Conservation (phyloP, 1,139 yeast species). For the Geotrichum klebahnii region DNA sequence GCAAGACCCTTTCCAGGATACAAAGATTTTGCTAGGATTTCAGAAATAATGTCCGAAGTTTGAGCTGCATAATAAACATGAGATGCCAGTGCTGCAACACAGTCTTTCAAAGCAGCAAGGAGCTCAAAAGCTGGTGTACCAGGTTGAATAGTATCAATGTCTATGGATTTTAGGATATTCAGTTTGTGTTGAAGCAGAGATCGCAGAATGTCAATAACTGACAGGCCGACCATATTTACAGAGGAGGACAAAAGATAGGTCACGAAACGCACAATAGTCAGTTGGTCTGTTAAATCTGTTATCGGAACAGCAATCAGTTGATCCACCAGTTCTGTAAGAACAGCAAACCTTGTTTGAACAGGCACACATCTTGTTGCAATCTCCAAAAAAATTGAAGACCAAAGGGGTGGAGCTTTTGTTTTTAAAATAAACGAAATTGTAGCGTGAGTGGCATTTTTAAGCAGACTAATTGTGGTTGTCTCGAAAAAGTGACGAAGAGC, state of each 20-base stretch:
- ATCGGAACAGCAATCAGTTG: slow-evolving; percentile 33
- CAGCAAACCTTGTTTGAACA: slow-evolving; percentile 76
- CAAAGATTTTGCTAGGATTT: slow-evolving; percentile 33
- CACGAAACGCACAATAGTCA: slow-evolving; percentile 51
- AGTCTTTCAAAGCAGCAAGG: slow-evolving; percentile 34
- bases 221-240: slow-evolving; percentile 81
- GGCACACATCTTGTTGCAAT: slow-evolving; percentile 60
- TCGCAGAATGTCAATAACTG: slow-evolving; percentile 77
- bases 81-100: slow-evolving; percentile 60
- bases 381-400: slow-evolving; percentile 13
- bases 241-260: slow-evolving; percentile 69
- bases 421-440: slow-evolving; percentile 35
- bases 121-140: slow-evolving; percentile 21
- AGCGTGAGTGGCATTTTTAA: slow-evolving; percentile 38
- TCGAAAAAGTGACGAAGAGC: slow-evolving; percentile 42
- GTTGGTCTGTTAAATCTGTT: slow-evolving; percentile 42
- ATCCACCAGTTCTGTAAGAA: slow-evolving; percentile 47
- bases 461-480: slow-evolving; percentile 38
- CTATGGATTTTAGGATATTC: slow-evolving; percentile 37
- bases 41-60: slow-evolving; percentile 67
- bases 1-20: slow-evolving; percentile 2
- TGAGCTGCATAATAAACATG: slow-evolving; percentile 79
- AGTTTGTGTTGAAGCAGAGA: slow-evolving; percentile 54
- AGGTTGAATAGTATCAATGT: neutral
- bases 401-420: slow-evolving; percentile 4